Percentiles rank a stretch among this genome's conserved stretches.
Evolutionary conservation across 495 filamentous ascomycete species (phyloP).

Genomic region (Paragyromitra xinjiangensis): DNA sequence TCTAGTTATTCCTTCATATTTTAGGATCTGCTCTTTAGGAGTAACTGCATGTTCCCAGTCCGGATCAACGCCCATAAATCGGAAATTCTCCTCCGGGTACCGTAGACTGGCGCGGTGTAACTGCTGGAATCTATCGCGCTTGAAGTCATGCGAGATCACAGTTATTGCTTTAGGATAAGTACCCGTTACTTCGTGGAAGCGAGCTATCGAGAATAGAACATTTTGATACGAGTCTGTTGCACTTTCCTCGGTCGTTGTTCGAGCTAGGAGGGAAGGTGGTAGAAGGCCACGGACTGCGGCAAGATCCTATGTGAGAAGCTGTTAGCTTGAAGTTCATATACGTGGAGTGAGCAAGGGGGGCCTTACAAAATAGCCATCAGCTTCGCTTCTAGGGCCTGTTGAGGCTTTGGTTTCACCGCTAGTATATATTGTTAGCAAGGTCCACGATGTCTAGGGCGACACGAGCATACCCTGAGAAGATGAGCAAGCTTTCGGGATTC

Average conservation of each 20-base stretch:
- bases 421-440: constrained; percentile 17
- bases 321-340: constrained; percentile 27
- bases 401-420: constrained; percentile 53
- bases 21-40: constrained; percentile 58
- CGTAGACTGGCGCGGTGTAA: constrained; percentile 74
- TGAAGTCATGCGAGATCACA: constrained; percentile 80
- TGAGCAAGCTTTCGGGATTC: constrained; percentile 62
- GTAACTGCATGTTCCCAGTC: constrained; percentile 40
- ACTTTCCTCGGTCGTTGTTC: constrained; percentile 67
- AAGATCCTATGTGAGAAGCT: constrained; percentile 60
- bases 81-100: constrained; percentile 62
- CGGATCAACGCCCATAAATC: constrained; percentile 75
- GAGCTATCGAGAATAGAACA: constrained; percentile 72
- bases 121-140: constrained; percentile 71
- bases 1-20: constrained; percentile 60
- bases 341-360: background rate
- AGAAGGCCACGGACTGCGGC: constrained; percentile 61
- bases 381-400: constrained; percentile 63
- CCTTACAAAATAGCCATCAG: constrained; percentile 69
- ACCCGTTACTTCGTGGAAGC: constrained; percentile 64
- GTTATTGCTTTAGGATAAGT: constrained; percentile 67
- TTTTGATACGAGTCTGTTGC: constrained; percentile 86
- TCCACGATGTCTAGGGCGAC: constrained; percentile 10
- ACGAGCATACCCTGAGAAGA: constrained; percentile 74
- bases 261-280: constrained; percentile 45